Conservation (phyloP, 2,329 filamentous ascomycete genomes). For the Scedosporium aurantiacum region DNA sequence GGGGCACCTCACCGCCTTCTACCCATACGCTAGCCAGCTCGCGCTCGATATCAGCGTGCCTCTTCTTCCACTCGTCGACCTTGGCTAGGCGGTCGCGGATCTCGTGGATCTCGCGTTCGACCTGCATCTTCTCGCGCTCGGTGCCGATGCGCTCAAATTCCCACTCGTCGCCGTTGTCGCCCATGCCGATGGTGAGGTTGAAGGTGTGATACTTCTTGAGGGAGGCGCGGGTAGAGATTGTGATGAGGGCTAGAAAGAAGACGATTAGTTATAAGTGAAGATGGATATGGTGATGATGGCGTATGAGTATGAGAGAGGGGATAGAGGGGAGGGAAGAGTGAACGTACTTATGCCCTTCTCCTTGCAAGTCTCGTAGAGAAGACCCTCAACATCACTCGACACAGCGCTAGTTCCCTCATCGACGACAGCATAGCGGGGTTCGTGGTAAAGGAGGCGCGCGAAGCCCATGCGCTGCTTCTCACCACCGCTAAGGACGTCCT, state of each 20-base stretch:
- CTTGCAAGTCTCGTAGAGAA: conserved; percentile 89
- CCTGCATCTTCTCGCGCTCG: conserved; percentile 81
- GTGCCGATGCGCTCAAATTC: conserved; percentile 90
- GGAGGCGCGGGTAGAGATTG: conserved; percentile 86
- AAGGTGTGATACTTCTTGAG: conserved; percentile 93
- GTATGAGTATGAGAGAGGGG: too few species aligned
- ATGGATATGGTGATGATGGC: too few species aligned
- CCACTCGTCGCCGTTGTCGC: conserved; percentile 76
- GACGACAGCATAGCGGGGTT: conserved; percentile 86
- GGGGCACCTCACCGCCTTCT: conserved; percentile 32
- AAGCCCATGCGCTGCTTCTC: conserved; percentile 96
- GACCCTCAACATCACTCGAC: conserved; percentile 83
- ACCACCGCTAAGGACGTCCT: conserved; percentile 90
- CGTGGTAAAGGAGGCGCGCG: conserved; percentile 83
- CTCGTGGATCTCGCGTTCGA: conserved; percentile 83
- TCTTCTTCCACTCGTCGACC: conserved; percentile 73
- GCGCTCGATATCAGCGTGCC: conserved; percentile 68
- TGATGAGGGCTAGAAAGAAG: conserved; percentile 61
- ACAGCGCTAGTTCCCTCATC: conserved; percentile 95
- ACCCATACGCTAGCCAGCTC: conserved; percentile 62
- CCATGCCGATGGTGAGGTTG: conserved; percentile 75
- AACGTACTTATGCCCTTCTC: conserved; percentile 81
- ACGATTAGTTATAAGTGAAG: neutral
- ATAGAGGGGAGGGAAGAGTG: neutral
- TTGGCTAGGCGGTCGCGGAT: conserved; percentile 67